These are phyloP conservation scores for Ganoderma meredithae DNA, from an alignment of 1,284 basidiomycete genomes.

Conservation along the genomic window DNA sequence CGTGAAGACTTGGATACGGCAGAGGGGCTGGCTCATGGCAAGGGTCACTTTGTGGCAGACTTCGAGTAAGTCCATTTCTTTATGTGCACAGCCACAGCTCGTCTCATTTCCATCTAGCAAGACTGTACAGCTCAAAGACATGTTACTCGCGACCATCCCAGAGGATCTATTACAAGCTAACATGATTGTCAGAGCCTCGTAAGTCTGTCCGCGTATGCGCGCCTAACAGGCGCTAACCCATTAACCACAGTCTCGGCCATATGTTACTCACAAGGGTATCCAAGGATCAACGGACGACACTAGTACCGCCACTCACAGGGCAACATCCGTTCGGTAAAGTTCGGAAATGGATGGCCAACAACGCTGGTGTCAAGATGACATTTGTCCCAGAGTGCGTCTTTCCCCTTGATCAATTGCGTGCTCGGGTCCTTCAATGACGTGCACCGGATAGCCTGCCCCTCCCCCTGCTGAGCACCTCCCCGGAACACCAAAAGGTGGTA, in stretches of 20 bases:
- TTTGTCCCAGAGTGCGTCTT: slow-evolving; percentile 64
- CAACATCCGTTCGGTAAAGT: slow-evolving; percentile 51
- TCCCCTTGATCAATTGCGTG: slow-evolving; percentile 26
- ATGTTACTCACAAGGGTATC: slow-evolving; percentile 54
- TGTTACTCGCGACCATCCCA: slow-evolving; percentile 25
- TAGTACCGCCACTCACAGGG: slow-evolving; percentile 62
- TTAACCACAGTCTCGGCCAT: slow-evolving; percentile 59
- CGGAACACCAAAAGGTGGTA: slow-evolving; percentile 48
- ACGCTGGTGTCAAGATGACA: slow-evolving; percentile 41
- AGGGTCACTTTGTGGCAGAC: slow-evolving; percentile 43
- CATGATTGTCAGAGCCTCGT: slow-evolving; percentile 56
- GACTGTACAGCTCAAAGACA: slow-evolving; percentile 27
- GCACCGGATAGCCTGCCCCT: slow-evolving; percentile 52
- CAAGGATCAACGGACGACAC: slow-evolving; percentile 43
- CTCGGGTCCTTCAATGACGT: slow-evolving; percentile 19
- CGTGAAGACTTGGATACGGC: slow-evolving; percentile 46
- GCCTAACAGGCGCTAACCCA: neutral
- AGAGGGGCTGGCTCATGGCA: slow-evolving; percentile 46
- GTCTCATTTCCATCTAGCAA: slow-evolving; percentile 20
- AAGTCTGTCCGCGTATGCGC: slow-evolving; percentile 34
- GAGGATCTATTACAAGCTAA: neutral
- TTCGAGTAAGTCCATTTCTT: slow-evolving; percentile 43
- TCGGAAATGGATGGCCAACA: slow-evolving; percentile 55
- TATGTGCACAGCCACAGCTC: neutral
- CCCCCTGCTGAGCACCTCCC: slow-evolving; percentile 46